phyloP scores from a whole-genome alignment of 805 yeast species.

The Kurtzmaniella cleridarum region DNA sequence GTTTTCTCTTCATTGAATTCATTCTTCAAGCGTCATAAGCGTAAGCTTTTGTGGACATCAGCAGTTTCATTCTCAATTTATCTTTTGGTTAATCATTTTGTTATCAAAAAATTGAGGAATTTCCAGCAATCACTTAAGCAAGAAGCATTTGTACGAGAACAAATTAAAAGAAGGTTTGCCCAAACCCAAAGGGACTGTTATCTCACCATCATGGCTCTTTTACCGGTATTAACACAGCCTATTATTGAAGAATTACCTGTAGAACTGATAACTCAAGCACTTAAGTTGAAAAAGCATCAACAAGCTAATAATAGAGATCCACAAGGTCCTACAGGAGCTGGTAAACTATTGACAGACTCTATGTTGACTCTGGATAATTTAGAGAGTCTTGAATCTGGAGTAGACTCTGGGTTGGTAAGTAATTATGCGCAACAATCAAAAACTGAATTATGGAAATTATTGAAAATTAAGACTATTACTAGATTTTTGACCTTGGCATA shows the following conservation, averaged over 20 bases:
- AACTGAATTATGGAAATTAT: slow-evolving; percentile 71
- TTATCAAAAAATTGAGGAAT: slow-evolving; percentile 32
- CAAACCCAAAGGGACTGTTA: slow-evolving; percentile 91
- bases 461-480: slow-evolving; percentile 69
- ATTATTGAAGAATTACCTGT: slow-evolving; percentile 60
- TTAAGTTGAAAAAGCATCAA: slow-evolving; percentile 51
- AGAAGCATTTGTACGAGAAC: slow-evolving; percentile 39
- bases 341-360: slow-evolving; percentile 33
- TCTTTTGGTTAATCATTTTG: slow-evolving; percentile 32
- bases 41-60: slow-evolving; percentile 29
- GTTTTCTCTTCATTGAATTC: slow-evolving; percentile 35
- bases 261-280: slow-evolving; percentile 64
- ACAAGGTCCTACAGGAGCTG: slow-evolving; percentile 12
- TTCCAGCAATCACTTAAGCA: slow-evolving; percentile 36
- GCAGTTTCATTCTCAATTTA: slow-evolving; percentile 31
- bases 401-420: slow-evolving; percentile 14
- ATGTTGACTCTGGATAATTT: slow-evolving; percentile 40
- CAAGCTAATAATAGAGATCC: slow-evolving; percentile 13
- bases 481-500: slow-evolving; percentile 69
- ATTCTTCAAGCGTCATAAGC: slow-evolving; percentile 36
- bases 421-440: slow-evolving; percentile 27
- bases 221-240: slow-evolving; percentile 70
- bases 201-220: slow-evolving; percentile 73
- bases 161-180: slow-evolving; percentile 72
- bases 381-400: slow-evolving; percentile 23